Conservation (phyloP, 1,284 basidiomycete species). For the Caloboletus firmus region DNA sequence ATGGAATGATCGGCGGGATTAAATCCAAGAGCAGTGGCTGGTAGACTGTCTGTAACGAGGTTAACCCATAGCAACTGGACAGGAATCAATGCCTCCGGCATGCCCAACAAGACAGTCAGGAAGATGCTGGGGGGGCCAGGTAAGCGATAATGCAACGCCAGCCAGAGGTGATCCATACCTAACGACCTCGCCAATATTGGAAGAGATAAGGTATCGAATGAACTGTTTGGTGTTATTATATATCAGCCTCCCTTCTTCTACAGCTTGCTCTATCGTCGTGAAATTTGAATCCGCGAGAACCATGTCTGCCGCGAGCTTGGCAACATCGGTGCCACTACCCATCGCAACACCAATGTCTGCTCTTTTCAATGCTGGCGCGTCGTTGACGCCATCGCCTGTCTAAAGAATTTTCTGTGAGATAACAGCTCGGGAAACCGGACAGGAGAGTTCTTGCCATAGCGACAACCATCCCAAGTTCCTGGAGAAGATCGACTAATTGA, state of each 20-base stretch:
- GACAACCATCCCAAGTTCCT: constrained; percentile 90
- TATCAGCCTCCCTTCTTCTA: constrained; percentile 95
- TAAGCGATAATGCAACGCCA: neutral
- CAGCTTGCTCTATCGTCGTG: constrained; percentile 91
- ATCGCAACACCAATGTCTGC: constrained; percentile 99
- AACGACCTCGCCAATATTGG: constrained; percentile 98
- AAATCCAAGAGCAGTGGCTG: constrained; percentile 98
- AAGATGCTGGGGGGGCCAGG: constrained; percentile 68
- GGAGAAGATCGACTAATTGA: constrained; percentile 93
- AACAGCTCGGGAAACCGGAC: constrained; percentile 1
- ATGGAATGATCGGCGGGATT: constrained; percentile 96
- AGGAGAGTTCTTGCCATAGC: constrained; percentile 75
- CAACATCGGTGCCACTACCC: constrained; percentile 98
- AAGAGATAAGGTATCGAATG: constrained; percentile 92
- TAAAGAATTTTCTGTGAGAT: constrained; percentile 33
- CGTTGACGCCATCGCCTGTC: constrained; percentile 95
- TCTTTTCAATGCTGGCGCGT: constrained; percentile 94
- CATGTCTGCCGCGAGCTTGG: constrained; percentile 97
- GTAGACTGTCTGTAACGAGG: constrained; percentile 92
- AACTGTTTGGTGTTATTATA: constrained; percentile 99
- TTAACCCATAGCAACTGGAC: constrained; percentile 99
- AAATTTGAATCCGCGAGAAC: constrained; percentile 89
- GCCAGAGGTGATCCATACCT: constrained; percentile 43
- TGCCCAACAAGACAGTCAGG: constrained; percentile 92
- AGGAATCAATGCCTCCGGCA: constrained; percentile 98